Percentiles rank a stretch among this genome's conserved stretches.
Evolutionary conservation across 1,284 basidiomycete species (phyloP).

Genomic region (Hemileia vastatrix): DNA sequence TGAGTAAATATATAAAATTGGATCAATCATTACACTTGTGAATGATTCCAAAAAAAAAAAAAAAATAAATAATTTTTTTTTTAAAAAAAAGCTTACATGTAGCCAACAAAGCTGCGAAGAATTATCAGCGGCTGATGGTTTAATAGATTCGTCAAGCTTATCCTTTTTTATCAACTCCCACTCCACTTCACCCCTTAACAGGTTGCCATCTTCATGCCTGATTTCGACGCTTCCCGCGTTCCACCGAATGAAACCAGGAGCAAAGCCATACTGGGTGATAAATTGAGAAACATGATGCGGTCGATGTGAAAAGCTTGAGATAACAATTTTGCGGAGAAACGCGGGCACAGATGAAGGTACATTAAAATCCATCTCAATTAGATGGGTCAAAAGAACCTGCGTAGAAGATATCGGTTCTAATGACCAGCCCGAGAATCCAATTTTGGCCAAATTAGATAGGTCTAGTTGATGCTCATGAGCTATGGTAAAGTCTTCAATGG

Average conservation of each 20-base stretch:
- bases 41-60: too few species aligned
- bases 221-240: background rate
- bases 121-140: background rate
- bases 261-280: conserved; percentile 8
- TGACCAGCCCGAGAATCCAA: too few species aligned
- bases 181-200: conserved; percentile 9
- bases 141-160: too few species aligned
- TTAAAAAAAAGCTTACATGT: conserved; percentile 17
- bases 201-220: background rate
- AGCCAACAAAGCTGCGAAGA: conserved; percentile 17
- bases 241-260: conserved; percentile 19
- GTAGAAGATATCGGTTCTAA: too few species aligned
- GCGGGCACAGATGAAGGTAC: background rate
- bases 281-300: conserved; percentile 18
- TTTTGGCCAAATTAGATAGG: too few species aligned
- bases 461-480: too few species aligned
- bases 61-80: too few species aligned
- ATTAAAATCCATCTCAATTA: too few species aligned
- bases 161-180: conserved; percentile 10
- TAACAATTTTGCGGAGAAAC: conserved; percentile 5
- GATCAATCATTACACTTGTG: too few species aligned
- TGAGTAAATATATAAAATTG: too few species aligned
- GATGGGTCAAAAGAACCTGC: too few species aligned
- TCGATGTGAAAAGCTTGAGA: conserved; percentile 7
- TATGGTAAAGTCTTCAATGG: too few species aligned